Evolutionary conservation across 2,329 filamentous ascomycete species (phyloP), one percentile per base, ranked within the genome.

Genomic region (Dactylellina cionopaga): DNA sequence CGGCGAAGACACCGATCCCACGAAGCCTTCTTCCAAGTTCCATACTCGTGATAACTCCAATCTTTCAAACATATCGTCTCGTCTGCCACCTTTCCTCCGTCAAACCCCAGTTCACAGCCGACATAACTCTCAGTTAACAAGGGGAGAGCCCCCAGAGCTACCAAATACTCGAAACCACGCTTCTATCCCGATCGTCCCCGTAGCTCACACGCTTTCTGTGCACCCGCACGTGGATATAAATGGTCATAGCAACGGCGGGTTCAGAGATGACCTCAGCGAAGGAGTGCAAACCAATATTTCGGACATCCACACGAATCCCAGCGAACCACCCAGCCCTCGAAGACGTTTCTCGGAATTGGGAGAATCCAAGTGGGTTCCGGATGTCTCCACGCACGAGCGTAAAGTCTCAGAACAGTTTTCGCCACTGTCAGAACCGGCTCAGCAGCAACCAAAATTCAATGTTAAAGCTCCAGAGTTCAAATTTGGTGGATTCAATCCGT

Each of bases 381-480:
- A 66, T 51, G 56, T 85, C 74, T 90, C 92, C 77, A 85, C 83
- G 88, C 78, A 91, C 90, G 76, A 83, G 88, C 2, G 93, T 5
- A 51, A 37, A 15, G 3, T 41, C 33, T 66, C 65, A 7, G 63
- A 56, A 13, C 33, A 47, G 13, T 72, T 65, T 37, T 44, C 37
- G 9, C 60, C 60, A 11, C 54, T 54, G 2, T 41, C 39, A 22
- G 25, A 56, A 2, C 25, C 46, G 17, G 10, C 19, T 7, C 52
- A 31, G 0, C 24, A 80, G 22, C 11, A 89, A 43, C 92, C 92
- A 0, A 93, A 89, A 76, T 85, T 98, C 76, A 98, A 98, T 77
- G 92, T 96, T 27, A 87, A 90, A 74, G 94, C 94, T 0, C 90
- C 92, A 47, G 92, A 95, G 78, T 97, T 97, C 83, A 92, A 89